Evolutionary conservation across 768 basidiomycete genomes (phyloP), one percentile per base, ranked within the genome.

Genomic region (Leccinum disarticulatum): DNA sequence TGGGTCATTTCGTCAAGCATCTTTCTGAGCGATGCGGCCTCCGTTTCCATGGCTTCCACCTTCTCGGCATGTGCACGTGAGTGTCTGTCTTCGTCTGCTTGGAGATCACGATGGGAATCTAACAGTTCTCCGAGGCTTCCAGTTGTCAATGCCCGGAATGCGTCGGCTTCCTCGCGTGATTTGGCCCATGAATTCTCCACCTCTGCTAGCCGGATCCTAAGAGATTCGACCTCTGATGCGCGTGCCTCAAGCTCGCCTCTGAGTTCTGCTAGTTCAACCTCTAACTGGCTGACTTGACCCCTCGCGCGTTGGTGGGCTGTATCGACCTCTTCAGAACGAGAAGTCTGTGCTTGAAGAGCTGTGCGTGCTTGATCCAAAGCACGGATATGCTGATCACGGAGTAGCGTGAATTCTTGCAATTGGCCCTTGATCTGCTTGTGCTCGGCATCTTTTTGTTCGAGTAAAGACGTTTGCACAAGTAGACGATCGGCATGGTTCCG

Each of bases 111-210:
- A 77, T 96, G 95, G 3, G 90, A 87, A 70, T 95, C 92, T 50
- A 97, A 79, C 19, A 97, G 79, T 70, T 95, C 86, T 25, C 93
- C 94, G 3, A 97, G 82, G 67, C 88, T 83, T 51, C 88, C 86
- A 2, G 93, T 96, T 3, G 95, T 95, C 54, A 94, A 77, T 22
- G 90, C 88, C 56, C 94, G 81, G 73, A 95, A 87, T 2, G 90
- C 86, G 72, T 97, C 95, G 3, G 94, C 93, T 77, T 98, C 94
- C 75, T 95, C 90, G 14, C 94, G 86, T 47, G 93, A 93, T 73
- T 93, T 91, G 27, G 90, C 84, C 88, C 94, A 97, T 9, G 90
- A 86, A 69, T 90, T 93, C 76, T 97, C 95, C 47, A 88, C 87
- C 56, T 95, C 92, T 27, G 83, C 78, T 47, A 95, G 75, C 56